A percentile compares a stretch with the other conserved stretches of the same genome.
Evolutionary conservation across 768 basidiomycete species (phyloP).

Genomic region (Lactarius deliciosus): DNA sequence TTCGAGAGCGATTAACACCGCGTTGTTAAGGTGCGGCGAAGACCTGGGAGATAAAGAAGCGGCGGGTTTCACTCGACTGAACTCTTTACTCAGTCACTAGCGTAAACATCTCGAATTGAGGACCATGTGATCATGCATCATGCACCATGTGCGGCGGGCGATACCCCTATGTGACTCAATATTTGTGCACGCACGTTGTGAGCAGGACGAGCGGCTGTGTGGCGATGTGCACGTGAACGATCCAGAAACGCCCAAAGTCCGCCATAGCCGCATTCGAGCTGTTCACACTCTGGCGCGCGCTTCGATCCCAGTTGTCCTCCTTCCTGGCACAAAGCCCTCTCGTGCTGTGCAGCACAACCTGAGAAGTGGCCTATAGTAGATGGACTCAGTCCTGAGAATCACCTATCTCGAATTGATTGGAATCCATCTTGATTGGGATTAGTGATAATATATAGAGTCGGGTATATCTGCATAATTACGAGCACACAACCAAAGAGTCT

Average conservation of each 20-base stretch:
- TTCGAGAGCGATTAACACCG: background rate
- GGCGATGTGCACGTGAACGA: no score
- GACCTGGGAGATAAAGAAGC: background rate
- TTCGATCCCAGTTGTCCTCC: background rate
- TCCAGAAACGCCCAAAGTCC: no score
- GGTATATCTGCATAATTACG: conserved; percentile 1
- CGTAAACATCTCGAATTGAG: no score
- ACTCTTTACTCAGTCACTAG: background rate
- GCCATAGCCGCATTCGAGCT: no score
- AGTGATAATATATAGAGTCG: background rate
- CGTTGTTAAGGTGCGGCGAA: background rate
- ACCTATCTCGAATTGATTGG: background rate
- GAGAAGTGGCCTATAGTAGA: background rate
- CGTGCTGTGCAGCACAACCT: background rate
- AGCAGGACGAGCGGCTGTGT: no score
- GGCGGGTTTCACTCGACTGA: background rate
- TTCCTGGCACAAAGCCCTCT: background rate
- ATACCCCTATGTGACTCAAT: no score
- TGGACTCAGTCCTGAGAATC: background rate
- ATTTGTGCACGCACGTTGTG: no score
- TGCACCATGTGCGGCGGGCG: no score
- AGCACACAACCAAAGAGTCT: background rate
- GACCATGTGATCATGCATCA: no score
- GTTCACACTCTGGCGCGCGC: background rate
- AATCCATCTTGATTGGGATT: background rate